phyloP scores from a whole-genome alignment of 2,329 filamentous ascomycete species.

The Knoxdaviesia capensis region DNA sequence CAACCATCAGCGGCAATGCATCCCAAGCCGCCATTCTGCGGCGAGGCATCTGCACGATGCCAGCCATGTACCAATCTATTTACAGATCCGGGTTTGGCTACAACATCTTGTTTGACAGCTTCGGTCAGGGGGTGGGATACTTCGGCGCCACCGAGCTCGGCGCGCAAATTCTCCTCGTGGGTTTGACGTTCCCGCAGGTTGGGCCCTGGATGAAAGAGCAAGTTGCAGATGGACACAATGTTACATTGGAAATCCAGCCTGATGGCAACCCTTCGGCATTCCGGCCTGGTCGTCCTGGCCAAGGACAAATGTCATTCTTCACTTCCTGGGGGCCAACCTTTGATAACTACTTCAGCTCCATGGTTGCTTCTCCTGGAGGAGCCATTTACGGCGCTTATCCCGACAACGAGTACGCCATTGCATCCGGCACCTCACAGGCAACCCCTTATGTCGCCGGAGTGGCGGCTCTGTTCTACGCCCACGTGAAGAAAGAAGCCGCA shows the following conservation, averaged over 20 bases:
- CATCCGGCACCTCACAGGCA: slow-evolving; percentile 7
- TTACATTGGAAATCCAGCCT: slow-evolving; percentile 4
- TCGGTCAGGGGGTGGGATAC: slow-evolving; percentile 8
- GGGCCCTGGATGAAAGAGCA: slow-evolving; percentile 5
- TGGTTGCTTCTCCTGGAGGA: slow-evolving; percentile 6
- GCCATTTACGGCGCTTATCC: slow-evolving; percentile 7
- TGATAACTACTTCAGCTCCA: slow-evolving; percentile 7
- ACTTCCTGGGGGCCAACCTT: slow-evolving; percentile 8
- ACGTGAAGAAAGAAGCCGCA: slow-evolving; percentile 4
- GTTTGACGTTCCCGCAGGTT: slow-evolving; percentile 4
- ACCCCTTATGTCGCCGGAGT: slow-evolving; percentile 8
- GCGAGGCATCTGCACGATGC: slow-evolving; percentile 4
- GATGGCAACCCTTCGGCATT: slow-evolving; percentile 4
- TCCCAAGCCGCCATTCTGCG: slow-evolving; percentile 4
- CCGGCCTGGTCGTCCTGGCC: slow-evolving; percentile 2
- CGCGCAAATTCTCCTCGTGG: slow-evolving; percentile 4
- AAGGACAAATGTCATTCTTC: slow-evolving; percentile 6
- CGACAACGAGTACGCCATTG: slow-evolving; percentile 5
- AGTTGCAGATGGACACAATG: slow-evolving; percentile 2
- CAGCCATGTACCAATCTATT: background rate
- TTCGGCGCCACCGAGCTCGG: background rate
- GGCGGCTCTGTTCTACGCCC: slow-evolving; percentile 7
- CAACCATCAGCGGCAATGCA: slow-evolving; percentile 1
- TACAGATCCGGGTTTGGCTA: slow-evolving; percentile 4
- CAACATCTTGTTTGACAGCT: slow-evolving; percentile 5